These are phyloP conservation scores for Phytophthora ramorum DNA, from an alignment of 352 stramenopile genomes.

Conservation along the genomic window DNA sequence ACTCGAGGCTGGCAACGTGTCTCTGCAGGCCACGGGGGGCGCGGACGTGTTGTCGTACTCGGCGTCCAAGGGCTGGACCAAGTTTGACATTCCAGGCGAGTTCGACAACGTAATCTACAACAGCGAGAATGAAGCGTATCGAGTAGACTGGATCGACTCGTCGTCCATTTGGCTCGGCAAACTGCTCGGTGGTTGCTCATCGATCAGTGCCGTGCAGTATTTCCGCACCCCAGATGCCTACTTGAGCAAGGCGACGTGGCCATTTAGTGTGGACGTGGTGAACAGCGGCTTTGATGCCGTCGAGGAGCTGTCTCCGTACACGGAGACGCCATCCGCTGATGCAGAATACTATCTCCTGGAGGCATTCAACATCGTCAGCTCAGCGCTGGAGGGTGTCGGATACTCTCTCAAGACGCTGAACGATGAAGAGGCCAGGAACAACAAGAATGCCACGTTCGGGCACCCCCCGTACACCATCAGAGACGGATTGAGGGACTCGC, in stretches of 20 bases:
- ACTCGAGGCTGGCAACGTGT: constrained; percentile 56
- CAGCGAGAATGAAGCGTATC: constrained; percentile 48
- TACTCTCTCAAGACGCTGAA: constrained; percentile 53
- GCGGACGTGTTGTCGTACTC: constrained; percentile 39
- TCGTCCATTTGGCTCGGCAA: constrained; percentile 70
- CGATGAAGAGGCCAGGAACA: constrained; percentile 47
- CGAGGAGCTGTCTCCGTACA: constrained; percentile 50
- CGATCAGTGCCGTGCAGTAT: constrained; percentile 83
- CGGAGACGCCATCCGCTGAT: constrained; percentile 55
- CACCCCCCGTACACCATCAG: constrained; percentile 63
- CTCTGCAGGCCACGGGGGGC: constrained; percentile 50
- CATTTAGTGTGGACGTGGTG: constrained; percentile 59
- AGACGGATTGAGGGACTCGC: constrained; percentile 51
- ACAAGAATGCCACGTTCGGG: constrained; percentile 56
- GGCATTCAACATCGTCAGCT: constrained; percentile 53
- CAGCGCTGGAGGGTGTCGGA: constrained; percentile 34
- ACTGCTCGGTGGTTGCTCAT: constrained; percentile 79
- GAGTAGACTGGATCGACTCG: constrained; percentile 48
- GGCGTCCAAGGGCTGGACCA: constrained; percentile 30
- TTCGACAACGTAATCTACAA: constrained; percentile 63
- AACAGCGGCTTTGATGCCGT: constrained; percentile 60
- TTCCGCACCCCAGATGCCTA: constrained; percentile 70
- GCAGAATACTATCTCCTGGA: constrained; percentile 55
- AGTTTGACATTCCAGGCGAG: constrained; percentile 59
- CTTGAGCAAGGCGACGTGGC: constrained; percentile 45